Evolutionary conservation across 225 moss, liverwort and hornwort genomes (phyloP).

Genomic region (Bryoerythrophyllum caledonicum): DNA sequence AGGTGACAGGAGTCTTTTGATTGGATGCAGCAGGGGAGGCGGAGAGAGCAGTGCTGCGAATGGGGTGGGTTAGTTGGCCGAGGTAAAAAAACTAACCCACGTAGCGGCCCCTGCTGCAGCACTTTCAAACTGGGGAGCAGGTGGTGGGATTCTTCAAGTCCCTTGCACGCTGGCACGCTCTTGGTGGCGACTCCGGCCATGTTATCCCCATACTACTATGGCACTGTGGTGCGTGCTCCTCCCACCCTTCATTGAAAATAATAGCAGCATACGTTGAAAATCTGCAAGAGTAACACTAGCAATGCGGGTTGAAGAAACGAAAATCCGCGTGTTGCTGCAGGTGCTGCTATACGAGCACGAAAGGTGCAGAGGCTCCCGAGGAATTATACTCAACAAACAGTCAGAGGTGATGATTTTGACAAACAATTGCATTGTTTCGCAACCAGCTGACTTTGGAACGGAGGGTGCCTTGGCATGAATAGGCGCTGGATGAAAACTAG

Average conservation of each 20-base stretch:
- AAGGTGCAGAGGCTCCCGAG: slow-evolving; percentile 78
- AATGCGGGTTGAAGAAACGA: slow-evolving; percentile 17
- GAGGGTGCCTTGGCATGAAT: slow-evolving; percentile 1
- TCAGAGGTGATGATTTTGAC: slow-evolving; percentile 47
- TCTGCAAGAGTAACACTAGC: background rate
- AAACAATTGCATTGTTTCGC: slow-evolving; percentile 14
- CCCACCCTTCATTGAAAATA: background rate
- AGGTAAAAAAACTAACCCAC: slow-evolving; percentile 60
- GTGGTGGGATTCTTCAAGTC: slow-evolving; percentile 66
- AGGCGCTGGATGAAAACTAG: slow-evolving; percentile 1
- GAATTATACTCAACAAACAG: slow-evolving; percentile 74
- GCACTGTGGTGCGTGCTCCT: slow-evolving; percentile 64
- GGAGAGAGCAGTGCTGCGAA: slow-evolving; percentile 49
- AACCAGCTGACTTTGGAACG: background rate
- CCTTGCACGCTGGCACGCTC: slow-evolving; percentile 72
- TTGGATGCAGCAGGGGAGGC: slow-evolving; percentile 60
- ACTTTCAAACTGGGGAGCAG: slow-evolving; percentile 66
- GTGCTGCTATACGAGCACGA: slow-evolving; percentile 81
- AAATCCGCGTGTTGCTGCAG: slow-evolving; percentile 34
- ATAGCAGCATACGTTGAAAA: background rate
- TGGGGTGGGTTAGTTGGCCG: slow-evolving; percentile 49
- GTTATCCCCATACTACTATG: slow-evolving; percentile 74
- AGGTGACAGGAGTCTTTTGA: slow-evolving; percentile 61
- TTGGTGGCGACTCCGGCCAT: slow-evolving; percentile 75
- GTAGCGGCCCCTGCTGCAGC: slow-evolving; percentile 58